Base-by-base conservation (phyloP, 2,329 filamentous ascomycete genomes). In the Claviceps spartinae region DNA sequence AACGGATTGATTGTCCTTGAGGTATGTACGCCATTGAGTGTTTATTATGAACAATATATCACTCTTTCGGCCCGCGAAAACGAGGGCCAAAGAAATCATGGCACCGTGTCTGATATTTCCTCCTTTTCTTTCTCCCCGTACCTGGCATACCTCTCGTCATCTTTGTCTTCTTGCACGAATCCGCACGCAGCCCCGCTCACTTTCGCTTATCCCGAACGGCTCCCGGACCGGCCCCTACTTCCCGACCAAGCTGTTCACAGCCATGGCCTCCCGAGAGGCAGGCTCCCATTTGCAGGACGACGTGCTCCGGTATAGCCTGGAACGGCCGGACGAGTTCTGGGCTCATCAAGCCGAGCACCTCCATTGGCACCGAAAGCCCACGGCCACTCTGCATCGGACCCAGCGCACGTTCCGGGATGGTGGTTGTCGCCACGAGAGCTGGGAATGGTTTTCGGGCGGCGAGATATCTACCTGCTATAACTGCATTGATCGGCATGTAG, bases 391-490 rank as follows among this genome's bases (percentile, higher is more conserved):
- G 22, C 69, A 70, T 3, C 72, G 70, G 41, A 76, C 73, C 20
- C 79, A 75, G 47, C 90, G 86, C 67, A 79, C 72, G 7, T 72
- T 93, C 4, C 67, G 73, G 50, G 77, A 69, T 56, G 82, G 70
- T 57, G 82, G 82, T 52, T 68, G 73, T n/a, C 71, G 73, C 16
- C 83, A 95, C 63, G 76, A 81, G 43, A 82, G 85, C 62, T 96
- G 90, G 89, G 79, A 81, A 56, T 97, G 91, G 91, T 96, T 95
- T 59, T 80, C 86, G 0, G 87, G 82, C 56, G 91, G 90, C 56
- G 82, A 93, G 70, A 86, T 97, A 59, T 93, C 86, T 41, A 95
- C 88, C 0, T 88, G 86, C 59, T 95, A 88, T 72, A 97, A 96
- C 65, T 94, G 88, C 64, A 72, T 96, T 14, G 89, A 95, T 67